Conservation (phyloP, 2,329 filamentous ascomycete species). For the Massarina eburnea region DNA sequence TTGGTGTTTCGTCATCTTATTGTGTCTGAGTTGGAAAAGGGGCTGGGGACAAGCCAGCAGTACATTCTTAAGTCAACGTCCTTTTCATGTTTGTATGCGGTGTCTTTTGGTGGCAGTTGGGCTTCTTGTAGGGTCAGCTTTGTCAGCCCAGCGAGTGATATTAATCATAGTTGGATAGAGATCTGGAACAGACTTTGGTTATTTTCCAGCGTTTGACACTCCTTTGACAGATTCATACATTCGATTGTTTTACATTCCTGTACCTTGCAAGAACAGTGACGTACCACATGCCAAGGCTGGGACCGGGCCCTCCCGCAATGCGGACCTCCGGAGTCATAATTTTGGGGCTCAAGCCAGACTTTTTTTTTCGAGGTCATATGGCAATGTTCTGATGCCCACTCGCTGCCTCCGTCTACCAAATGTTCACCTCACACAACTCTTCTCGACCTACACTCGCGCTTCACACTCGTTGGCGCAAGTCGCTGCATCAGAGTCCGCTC, state of each 20-base stretch:
- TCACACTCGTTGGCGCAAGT: conserved; percentile 31
- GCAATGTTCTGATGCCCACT: conserved; percentile 34
- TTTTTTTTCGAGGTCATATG: conserved; percentile 9
- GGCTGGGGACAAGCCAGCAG: no score
- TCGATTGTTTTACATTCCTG: not conserved
- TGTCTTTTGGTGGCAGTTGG: no score
- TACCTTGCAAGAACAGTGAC: conserved; percentile 30
- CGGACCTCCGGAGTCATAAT: conserved; percentile 29
- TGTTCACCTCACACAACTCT: conserved; percentile 27
- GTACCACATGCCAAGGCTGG: conserved; percentile 20
- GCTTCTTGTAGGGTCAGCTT: no score
- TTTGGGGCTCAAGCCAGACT: conserved; percentile 28
- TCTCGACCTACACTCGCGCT: conserved; percentile 10
- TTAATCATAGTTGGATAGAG: no score
- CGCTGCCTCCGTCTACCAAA: conserved; percentile 35
- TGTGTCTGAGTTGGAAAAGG: no score
- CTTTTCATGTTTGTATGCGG: no score
- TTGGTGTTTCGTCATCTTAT: no score
- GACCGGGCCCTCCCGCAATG: conserved; percentile 20
- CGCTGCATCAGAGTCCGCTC: conserved; percentile 16
- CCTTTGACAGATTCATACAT: not conserved
- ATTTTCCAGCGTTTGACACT: no score
- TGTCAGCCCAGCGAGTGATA: no score
- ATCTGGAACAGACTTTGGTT: no score
- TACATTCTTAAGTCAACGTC: no score